These are phyloP conservation scores for Amniculicola lignicola DNA, from an alignment of 495 filamentous ascomycete species.

Conservation along the genomic window DNA sequence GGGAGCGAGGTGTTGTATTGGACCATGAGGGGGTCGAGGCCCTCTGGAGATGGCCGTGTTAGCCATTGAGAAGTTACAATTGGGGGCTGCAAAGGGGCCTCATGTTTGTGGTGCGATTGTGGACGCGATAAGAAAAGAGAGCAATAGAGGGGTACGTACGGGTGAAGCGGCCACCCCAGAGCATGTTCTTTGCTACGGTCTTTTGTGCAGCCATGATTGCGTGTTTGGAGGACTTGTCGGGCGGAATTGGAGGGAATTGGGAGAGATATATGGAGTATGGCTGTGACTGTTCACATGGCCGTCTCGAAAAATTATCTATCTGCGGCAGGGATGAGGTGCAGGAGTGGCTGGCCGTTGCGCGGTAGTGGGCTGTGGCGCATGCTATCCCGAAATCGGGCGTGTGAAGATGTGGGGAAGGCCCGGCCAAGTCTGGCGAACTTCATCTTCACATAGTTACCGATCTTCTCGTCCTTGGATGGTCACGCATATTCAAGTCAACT, in stretches of 20 bases:
- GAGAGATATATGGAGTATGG: neutral
- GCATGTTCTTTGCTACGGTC: constrained; percentile 53
- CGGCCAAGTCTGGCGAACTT: no score
- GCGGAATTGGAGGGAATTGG: neutral
- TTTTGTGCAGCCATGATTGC: constrained; percentile 31
- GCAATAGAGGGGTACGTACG: constrained; percentile 46
- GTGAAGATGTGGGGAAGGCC: no score
- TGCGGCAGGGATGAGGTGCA: neutral
- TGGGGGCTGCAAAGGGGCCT: no score
- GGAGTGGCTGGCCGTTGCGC: neutral
- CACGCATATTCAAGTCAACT: no score
- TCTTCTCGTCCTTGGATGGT: no score
- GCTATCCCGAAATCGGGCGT: no score
- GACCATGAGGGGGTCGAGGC: constrained; percentile 84
- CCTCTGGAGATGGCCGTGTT: constrained; percentile 47
- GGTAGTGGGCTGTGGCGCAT: neutral
- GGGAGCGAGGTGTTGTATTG: constrained; percentile 84
- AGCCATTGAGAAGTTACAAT: constrained; percentile 2
- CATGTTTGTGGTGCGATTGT: neutral
- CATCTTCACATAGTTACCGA: no score
- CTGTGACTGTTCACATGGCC: constrained; percentile 14
- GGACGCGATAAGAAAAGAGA: neutral
- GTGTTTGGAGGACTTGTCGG: neutral
- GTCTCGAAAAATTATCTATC: constrained; percentile 1
- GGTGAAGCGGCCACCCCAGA: constrained; percentile 83